phyloP scores from a whole-genome alignment of 108 stramenopile genomes.

The Cyclostephanos tholiformis region DNA sequence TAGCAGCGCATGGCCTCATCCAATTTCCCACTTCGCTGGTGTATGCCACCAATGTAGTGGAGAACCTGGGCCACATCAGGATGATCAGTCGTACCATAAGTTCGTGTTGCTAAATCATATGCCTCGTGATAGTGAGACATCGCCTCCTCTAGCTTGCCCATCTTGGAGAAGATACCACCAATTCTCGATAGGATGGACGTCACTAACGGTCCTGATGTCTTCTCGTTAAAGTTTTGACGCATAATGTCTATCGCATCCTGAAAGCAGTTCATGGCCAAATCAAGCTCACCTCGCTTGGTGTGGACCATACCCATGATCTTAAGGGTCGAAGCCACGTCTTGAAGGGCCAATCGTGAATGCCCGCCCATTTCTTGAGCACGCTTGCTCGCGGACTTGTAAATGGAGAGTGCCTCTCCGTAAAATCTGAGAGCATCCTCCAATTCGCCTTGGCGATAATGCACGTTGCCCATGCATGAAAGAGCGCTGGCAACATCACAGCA shows the following conservation, averaged over 20 bases:
- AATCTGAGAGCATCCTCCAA: conserved; percentile 69
- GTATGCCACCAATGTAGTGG: conserved; percentile 80
- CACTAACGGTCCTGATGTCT: conserved; percentile 38
- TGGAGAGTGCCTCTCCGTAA: conserved; percentile 68
- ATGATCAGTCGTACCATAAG: conserved; percentile 65
- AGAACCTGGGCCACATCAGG: conserved; percentile 77
- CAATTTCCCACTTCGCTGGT: conserved; percentile 50
- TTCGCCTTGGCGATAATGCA: conserved; percentile 76
- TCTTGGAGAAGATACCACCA: conserved; percentile 72
- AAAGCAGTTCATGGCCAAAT: conserved; percentile 72
- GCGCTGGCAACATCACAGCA: conserved; percentile 81
- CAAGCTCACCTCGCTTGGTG: conserved; percentile 57
- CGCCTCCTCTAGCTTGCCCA: conserved; percentile 66
- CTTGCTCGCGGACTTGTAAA: conserved; percentile 60
- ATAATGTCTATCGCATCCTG: conserved; percentile 72
- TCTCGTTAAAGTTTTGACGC: conserved; percentile 49
- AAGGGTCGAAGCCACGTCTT: conserved; percentile 76
- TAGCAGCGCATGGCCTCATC: conserved; percentile 82
- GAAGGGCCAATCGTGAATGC: conserved; percentile 41
- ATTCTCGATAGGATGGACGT: conserved; percentile 71
- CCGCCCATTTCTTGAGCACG: conserved; percentile 36
- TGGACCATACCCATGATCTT: conserved; percentile 73
- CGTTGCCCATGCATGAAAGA: conserved; percentile 84
- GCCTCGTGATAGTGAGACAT: conserved; percentile 80
- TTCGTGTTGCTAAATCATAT: conserved; percentile 66